Base-by-base conservation (phyloP, 371 early-diverging fungal species). In the Haplosporangium sp. region DNA sequence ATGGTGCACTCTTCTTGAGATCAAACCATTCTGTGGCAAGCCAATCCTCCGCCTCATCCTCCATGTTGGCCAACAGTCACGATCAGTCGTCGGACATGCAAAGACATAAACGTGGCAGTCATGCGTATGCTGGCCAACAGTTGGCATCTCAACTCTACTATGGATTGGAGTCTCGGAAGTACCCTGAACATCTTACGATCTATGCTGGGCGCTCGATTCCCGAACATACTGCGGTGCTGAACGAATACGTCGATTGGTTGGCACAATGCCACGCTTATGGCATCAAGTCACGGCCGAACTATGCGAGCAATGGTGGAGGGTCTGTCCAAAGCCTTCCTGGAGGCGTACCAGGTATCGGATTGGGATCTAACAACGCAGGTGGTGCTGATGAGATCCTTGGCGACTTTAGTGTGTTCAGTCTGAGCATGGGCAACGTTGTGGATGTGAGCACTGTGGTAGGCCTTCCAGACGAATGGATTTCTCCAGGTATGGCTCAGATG, bases 191-290 rank as follows among this genome's bases (percentile, higher is more conserved):
- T 42, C 46, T 72, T 21, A 72, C 54, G 3, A 79, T 58, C 0
- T 79, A 79, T 55, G 79, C 73, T n/a, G 73, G 65, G 46, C 50
- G 79, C 2, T 64, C 79, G 0, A 57, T 79, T 29, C 55, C 66
- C 5, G 79, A 79, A 37, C 69, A 72, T 36, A 54, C 50, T 14
- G 69, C 69, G 3, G 79, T 79, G 6, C 21, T 79, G 43, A 79
- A 72, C 42, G 79, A 79, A 50, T 79, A 79, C 42, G 69, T 79
- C 5, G 79, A 79, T n/a, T 79, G 79, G 79, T 38, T 79, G 55
- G 61, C 69, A 36, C 73, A 72, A 52, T 77, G 79, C 21, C 79
- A 72, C 45, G 59, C 72, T 14, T 77, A 68, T 38, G 79, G 79
- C 6, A 64, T 77, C 66, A 77, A 77, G 45, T 48, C 69, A 4